Evolutionary conservation across 345 rosid species (phyloP).

Genomic region (Atalantia buxifolia): DNA sequence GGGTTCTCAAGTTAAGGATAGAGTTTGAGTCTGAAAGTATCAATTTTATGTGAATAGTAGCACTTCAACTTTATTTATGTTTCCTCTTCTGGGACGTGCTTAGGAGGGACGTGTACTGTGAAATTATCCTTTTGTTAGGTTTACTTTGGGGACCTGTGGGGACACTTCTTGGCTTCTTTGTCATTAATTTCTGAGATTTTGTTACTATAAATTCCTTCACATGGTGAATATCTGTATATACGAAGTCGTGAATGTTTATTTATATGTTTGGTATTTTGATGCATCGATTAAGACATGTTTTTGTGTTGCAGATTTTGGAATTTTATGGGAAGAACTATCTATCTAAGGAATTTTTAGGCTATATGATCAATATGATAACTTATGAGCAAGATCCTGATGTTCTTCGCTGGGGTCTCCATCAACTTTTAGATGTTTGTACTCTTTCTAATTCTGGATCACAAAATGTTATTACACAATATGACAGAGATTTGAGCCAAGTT

Average conservation of each 20-base stretch:
- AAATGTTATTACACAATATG: slow-evolving; percentile 47
- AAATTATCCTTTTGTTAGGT: background rate
- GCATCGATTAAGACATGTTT: background rate
- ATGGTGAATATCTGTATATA: no score
- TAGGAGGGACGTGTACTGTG: background rate
- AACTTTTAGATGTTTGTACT: slow-evolving; percentile 49
- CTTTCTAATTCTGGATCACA: slow-evolving; percentile 52
- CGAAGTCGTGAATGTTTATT: no score
- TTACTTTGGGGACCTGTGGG: background rate
- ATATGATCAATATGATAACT: slow-evolving; percentile 27
- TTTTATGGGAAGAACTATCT: background rate
- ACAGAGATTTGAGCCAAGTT: slow-evolving; percentile 36
- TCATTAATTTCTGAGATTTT: background rate
- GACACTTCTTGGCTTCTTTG: background rate
- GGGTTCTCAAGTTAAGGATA: no score
- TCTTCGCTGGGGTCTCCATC: slow-evolving; percentile 76
- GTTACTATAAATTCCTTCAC: background rate
- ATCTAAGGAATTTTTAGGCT: background rate
- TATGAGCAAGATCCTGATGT: slow-evolving; percentile 65
- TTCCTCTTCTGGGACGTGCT: background rate
- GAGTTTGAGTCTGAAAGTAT: background rate
- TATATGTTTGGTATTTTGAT: background rate
- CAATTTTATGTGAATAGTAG: background rate
- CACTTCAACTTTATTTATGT: background rate
- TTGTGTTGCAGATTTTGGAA: background rate